Evolutionary conservation across 2,329 filamentous ascomycete genomes (phyloP).

Genomic region (Plenodomus biglobosus): DNA sequence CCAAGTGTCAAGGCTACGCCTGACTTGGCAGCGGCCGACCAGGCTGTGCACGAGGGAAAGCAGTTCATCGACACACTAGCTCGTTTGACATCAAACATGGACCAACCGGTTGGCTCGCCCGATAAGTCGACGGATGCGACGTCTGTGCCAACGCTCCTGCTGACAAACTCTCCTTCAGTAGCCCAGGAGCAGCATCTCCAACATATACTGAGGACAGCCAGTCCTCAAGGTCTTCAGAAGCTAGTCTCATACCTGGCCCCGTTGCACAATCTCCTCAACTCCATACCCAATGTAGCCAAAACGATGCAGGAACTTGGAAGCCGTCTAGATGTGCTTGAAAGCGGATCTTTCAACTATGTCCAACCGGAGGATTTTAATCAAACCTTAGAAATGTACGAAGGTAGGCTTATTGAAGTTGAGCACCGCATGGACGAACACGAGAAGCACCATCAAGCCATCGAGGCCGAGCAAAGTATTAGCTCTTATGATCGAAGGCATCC

Average conservation of each 20-base stretch:
- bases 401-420: conserved; percentile 70
- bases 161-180: conserved; percentile 25
- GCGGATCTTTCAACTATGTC: conserved; percentile 65
- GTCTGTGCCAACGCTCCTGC: conserved; percentile 25
- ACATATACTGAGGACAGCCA: conserved; percentile 32
- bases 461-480: conserved; percentile 31
- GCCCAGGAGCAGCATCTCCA: conserved; percentile 36
- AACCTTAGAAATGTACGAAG: conserved; percentile 66
- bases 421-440: conserved; percentile 50
- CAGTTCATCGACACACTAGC: conserved; percentile 35
- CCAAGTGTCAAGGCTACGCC: conserved; percentile 50
- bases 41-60: conserved; percentile 41
- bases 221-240: conserved; percentile 38
- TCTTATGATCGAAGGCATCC: conserved; percentile 33
- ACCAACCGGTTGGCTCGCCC: conserved; percentile 17
- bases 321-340: conserved; percentile 70
- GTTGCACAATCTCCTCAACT: conserved; percentile 41
- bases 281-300: conserved; percentile 46
- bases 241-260: conserved; percentile 40
- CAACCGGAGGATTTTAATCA: conserved; percentile 71
- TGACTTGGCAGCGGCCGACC: conserved; percentile 38
- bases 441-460: conserved; percentile 35
- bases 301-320: conserved; percentile 63
- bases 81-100: conserved; percentile 26
- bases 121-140: conserved; percentile 18